Conservation (phyloP, 768 basidiomycete species). For the Boletus reticulatus region DNA sequence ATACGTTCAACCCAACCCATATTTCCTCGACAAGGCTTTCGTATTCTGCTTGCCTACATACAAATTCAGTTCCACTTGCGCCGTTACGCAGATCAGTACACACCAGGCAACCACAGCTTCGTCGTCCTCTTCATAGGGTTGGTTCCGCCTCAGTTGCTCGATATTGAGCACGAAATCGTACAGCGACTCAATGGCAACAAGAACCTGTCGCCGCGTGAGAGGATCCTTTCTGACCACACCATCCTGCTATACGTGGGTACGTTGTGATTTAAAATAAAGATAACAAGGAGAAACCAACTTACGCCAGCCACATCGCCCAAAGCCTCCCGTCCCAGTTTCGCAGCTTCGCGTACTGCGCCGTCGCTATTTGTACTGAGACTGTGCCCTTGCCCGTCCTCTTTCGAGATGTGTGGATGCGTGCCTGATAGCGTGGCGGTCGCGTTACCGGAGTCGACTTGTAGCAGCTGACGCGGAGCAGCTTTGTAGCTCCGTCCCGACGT, state of each 20-base stretch:
- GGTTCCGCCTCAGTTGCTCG: constrained; percentile 81
- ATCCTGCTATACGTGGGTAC: constrained; percentile 43
- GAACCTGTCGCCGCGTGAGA: constrained; percentile 72
- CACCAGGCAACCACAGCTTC: constrained; percentile 47
- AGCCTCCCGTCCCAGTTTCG: constrained; percentile 72
- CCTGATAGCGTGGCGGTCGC: constrained; percentile 36
- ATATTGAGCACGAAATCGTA: constrained; percentile 83
- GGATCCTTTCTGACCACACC: constrained; percentile 68
- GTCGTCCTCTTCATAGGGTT: constrained; percentile 56
- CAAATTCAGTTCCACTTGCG: not conserved
- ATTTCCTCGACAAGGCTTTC: constrained; percentile 61
- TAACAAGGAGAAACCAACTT: constrained; percentile 7
- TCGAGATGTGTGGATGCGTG: constrained; percentile 51
- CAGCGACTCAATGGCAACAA: constrained; percentile 76
- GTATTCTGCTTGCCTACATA: constrained; percentile 56
- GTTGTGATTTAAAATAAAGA: not conserved
- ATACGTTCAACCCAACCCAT: constrained; percentile 82
- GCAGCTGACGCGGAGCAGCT: constrained; percentile 92
- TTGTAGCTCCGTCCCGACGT: constrained; percentile 93
- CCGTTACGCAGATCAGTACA: constrained; percentile 14
- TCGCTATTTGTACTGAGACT: constrained; percentile 36
- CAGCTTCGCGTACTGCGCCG: constrained; percentile 69
- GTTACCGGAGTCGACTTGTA: constrained; percentile 74
- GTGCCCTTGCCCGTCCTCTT: constrained; percentile 41
- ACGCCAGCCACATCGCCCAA: constrained; percentile 60